Percentiles rank a stretch among this genome's conserved stretches.
Conservation (phyloP, 768 basidiomycete species). For the Naganishia onofrii region DNA sequence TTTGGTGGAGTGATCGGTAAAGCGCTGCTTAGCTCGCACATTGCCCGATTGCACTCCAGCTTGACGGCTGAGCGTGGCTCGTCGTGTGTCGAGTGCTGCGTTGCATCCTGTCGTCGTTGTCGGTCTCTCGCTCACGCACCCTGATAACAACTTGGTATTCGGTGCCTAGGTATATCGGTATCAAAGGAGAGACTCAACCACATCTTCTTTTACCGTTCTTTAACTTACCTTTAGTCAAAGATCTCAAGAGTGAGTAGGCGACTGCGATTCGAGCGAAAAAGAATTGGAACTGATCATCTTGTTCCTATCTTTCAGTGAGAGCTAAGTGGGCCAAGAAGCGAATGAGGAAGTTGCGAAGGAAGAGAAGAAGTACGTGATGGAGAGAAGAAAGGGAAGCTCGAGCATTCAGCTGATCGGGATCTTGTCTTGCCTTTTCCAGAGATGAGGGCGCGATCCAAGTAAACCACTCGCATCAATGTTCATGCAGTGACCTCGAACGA, state of each 20-base stretch:
- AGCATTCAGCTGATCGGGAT: neutral
- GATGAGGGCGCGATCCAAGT: constrained; percentile 37
- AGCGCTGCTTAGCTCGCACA: neutral
- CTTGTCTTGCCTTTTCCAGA: neutral
- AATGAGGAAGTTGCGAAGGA: constrained; percentile 34
- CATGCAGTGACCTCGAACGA: neutral
- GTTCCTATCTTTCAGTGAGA: constrained; percentile 21
- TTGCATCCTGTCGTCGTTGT: neutral
- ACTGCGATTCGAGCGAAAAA: too few species aligned
- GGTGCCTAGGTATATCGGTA: neutral
- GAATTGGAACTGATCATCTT: neutral
- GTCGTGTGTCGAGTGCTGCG: neutral
- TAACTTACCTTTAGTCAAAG: constrained; percentile 13
- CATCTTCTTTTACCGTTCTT: constrained; percentile 20
- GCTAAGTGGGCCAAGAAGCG: constrained; percentile 37
- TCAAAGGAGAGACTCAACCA: neutral
- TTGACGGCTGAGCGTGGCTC: too few species aligned
- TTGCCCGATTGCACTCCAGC: neutral
- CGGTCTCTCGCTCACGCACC: neutral
- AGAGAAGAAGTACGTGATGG: constrained; percentile 32
- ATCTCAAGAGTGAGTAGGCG: constrained; percentile 21
- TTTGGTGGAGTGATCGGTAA: too few species aligned
- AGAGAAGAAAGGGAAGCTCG: too few species aligned
- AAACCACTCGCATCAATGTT: constrained; percentile 26
- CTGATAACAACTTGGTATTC: neutral